These are phyloP conservation scores for Zygotorulaspora florentina DNA, from an alignment of 805 yeast genomes.

Conservation along the genomic window DNA sequence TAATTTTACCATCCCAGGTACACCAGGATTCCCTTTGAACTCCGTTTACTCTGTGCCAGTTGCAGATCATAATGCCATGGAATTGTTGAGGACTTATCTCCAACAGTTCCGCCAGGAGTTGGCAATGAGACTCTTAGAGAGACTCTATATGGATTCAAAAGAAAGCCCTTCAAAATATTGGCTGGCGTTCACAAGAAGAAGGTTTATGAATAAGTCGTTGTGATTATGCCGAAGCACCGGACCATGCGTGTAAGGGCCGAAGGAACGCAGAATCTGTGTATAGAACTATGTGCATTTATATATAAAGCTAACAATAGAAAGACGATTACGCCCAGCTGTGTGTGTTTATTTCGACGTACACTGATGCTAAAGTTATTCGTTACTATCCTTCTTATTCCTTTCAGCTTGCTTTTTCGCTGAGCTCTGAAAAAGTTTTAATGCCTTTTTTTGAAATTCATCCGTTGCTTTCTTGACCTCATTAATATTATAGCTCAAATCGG, in stretches of 20 bases:
- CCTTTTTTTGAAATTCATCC: conserved; percentile 64
- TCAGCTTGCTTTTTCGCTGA: conserved; percentile 18
- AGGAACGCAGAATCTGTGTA: no score
- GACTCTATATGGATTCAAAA: conserved; percentile 61
- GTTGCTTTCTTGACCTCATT: conserved; percentile 59
- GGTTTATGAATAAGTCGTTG: conserved; percentile 80
- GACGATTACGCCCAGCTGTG: no score
- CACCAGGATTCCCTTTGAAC: conserved; percentile 89
- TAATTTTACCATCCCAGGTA: conserved; percentile 89
- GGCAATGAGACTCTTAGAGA: conserved; percentile 69
- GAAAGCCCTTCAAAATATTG: conserved; percentile 80
- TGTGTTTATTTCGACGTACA: neutral
- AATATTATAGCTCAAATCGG: conserved; percentile 43
- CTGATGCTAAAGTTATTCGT: neutral
- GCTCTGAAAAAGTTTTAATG: conserved; percentile 60
- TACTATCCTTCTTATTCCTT: conserved; percentile 4
- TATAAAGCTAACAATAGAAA: neutral
- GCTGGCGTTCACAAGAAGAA: conserved; percentile 92
- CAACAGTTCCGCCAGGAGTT: conserved; percentile 94
- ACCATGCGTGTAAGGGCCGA: no score
- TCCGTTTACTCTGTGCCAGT: conserved; percentile 68
- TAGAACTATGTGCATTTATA: neutral
- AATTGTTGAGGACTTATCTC: conserved; percentile 73
- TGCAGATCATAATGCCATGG: conserved; percentile 66
- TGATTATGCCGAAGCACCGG: conserved; percentile 5